Percentiles rank a stretch among this genome's conserved stretches.
These are phyloP conservation scores for Mycosphaerelloides madeirae DNA, from an alignment of 2,329 filamentous ascomycete genomes.

Conservation along the genomic window DNA sequence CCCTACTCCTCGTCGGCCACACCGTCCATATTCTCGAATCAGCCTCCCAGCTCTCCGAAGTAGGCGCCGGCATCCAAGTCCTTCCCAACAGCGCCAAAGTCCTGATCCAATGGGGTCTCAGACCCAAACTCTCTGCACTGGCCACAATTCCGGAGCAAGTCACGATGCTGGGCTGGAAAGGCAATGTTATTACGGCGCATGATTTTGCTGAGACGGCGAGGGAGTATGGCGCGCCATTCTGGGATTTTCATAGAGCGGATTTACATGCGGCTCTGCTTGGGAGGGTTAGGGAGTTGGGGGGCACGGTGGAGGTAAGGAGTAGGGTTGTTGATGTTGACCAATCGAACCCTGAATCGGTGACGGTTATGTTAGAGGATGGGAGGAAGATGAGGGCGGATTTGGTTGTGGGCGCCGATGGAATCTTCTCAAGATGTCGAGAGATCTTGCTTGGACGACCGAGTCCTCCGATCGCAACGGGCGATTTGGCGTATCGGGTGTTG, in stretches of 20 bases:
- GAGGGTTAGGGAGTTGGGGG: slow-evolving; percentile 47
- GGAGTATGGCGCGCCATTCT: slow-evolving; percentile 42
- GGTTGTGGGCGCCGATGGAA: slow-evolving; percentile 47
- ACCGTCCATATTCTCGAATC: slow-evolving; percentile 47
- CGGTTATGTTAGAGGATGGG: slow-evolving; percentile 39
- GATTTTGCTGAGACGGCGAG: slow-evolving; percentile 39
- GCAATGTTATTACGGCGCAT: slow-evolving; percentile 45
- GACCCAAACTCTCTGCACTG: slow-evolving; percentile 36
- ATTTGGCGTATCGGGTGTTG: slow-evolving; percentile 49
- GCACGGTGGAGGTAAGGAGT: slow-evolving; percentile 41
- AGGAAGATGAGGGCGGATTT: slow-evolving; percentile 39
- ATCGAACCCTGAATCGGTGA: slow-evolving; percentile 22
- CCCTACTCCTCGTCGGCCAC: slow-evolving; percentile 44
- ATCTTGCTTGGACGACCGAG: slow-evolving; percentile 43
- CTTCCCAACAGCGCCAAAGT: slow-evolving; percentile 47
- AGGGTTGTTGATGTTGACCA: slow-evolving; percentile 40
- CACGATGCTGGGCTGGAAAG: slow-evolving; percentile 53
- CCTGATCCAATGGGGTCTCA: slow-evolving; percentile 48
- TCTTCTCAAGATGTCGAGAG: slow-evolving; percentile 42
- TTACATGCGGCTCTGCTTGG: slow-evolving; percentile 47
- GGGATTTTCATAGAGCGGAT: slow-evolving; percentile 53
- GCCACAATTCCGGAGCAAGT: slow-evolving; percentile 41
- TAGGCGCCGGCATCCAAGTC: slow-evolving; percentile 50
- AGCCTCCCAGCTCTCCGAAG: slow-evolving; percentile 45
- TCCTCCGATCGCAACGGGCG: slow-evolving; percentile 47